phyloP scores from a whole-genome alignment of 495 filamentous ascomycete genomes.

The Xylona heveae region DNA sequence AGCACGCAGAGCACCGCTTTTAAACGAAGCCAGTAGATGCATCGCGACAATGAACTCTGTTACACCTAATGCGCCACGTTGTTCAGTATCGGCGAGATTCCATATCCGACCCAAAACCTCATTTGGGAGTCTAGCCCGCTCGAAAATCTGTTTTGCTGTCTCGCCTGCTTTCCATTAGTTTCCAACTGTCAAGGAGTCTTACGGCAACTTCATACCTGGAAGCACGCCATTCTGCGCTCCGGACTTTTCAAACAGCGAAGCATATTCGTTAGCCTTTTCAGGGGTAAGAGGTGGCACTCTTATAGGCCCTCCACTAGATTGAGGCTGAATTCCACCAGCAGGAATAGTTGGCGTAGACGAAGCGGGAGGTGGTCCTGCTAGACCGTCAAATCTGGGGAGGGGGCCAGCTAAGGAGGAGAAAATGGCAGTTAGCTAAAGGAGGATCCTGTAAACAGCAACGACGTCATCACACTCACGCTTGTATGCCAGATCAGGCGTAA shows the following conservation, averaged over 20 bases:
- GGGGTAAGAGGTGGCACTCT: constrained; percentile 77
- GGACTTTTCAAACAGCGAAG: constrained; percentile 69
- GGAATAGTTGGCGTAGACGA: constrained; percentile 20
- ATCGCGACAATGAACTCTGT: constrained; percentile 97
- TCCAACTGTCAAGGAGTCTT: not conserved
- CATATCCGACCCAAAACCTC: constrained; percentile 83
- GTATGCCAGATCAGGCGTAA: constrained; percentile 54
- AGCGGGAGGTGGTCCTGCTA: constrained; percentile 22
- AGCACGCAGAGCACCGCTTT: constrained; percentile 55
- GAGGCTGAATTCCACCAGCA: constrained; percentile 24
- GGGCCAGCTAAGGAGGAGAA: constrained; percentile 52
- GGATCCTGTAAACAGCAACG: not conserved
- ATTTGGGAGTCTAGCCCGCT: constrained; percentile 75
- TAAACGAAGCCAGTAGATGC: constrained; percentile 84
- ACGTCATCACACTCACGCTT: constrained; percentile 25
- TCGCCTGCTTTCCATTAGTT: constrained; percentile 28
- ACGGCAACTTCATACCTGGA: constrained; percentile 28
- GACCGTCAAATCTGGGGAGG: constrained; percentile 77
- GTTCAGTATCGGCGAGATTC: constrained; percentile 82
- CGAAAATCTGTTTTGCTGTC: constrained; percentile 82
- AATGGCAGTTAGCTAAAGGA: constrained; percentile 8
- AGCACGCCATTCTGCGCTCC: constrained; percentile 58
- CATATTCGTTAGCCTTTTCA: constrained; percentile 76
- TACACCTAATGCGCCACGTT: constrained; percentile 66
- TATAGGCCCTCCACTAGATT: constrained; percentile 49